Conservation (phyloP, 768 basidiomycete genomes). For the Favolaschia claudopus region DNA sequence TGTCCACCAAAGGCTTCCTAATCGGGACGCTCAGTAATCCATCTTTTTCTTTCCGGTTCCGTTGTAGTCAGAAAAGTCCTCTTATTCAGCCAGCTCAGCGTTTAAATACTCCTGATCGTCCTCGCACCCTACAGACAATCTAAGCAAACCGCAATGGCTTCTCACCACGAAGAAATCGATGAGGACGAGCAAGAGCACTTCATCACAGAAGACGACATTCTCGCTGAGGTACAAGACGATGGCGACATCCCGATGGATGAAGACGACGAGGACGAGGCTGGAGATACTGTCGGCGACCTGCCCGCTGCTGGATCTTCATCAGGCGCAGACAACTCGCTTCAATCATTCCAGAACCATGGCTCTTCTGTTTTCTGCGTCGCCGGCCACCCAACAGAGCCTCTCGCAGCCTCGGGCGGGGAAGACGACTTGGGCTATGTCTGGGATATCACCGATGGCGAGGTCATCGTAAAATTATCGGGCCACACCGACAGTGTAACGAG, state of each 20-base stretch:
- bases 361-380: constrained; percentile 87
- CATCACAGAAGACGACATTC: constrained; percentile 71
- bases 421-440: constrained; percentile 96
- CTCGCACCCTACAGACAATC: no score
- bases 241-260: constrained; percentile 78
- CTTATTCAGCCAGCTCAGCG: no score
- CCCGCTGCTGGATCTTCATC: constrained; percentile 45
- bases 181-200: constrained; percentile 65
- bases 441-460: constrained; percentile 83
- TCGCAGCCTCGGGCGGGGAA: constrained; percentile 93
- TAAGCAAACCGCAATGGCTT: constrained; percentile 22
- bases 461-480: constrained; percentile 85
- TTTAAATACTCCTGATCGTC: no score
- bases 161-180: constrained; percentile 49
- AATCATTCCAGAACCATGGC: constrained; percentile 71
- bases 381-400: constrained; percentile 80
- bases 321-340: constrained; percentile 69
- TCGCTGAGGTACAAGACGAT: constrained; percentile 69
- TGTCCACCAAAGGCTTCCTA: no score
- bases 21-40: no score
- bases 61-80: no score
- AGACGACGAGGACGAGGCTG: constrained; percentile 58
- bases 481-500: constrained; percentile 91
- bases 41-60: no score
- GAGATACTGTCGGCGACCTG: constrained; percentile 50